Percentiles rank a stretch among this genome's conserved stretches.
Evolutionary conservation across 176 grass and related monocot genomes (phyloP).

Genomic region (Paspalum vaginatum): DNA sequence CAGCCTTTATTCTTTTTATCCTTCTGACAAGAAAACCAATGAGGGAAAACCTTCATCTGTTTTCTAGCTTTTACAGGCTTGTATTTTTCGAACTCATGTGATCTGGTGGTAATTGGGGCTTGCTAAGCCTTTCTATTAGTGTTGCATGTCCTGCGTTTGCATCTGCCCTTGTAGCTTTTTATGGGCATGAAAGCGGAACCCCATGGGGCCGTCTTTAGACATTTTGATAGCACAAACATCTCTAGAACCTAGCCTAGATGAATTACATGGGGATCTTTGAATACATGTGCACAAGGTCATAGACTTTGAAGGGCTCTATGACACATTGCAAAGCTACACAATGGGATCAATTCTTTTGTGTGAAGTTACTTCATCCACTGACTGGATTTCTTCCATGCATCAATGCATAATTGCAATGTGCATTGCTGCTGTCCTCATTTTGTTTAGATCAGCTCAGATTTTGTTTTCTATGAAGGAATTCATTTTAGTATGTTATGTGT

Average conservation of each 20-base stretch:
- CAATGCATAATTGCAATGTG: slow-evolving; percentile 20
- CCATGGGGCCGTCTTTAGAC: neutral
- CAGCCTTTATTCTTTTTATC: neutral
- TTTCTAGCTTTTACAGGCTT: neutral
- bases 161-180: neutral
- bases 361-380: neutral
- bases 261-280: neutral
- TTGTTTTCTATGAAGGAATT: slow-evolving; percentile 10
- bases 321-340: neutral
- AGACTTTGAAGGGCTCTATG: neutral
- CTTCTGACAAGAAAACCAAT: neutral
- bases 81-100: neutral
- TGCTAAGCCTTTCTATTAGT: neutral
- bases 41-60: neutral
- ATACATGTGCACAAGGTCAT: neutral
- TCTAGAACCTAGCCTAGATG: slow-evolving; percentile 10
- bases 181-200: neutral
- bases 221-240: neutral
- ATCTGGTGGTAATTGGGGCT: neutral
- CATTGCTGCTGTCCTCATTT: neutral
- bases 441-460: neutral
- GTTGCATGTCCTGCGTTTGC: neutral
- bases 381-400: neutral
- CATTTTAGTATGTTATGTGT: slow-evolving; percentile 3
- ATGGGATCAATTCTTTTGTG: neutral